Base-by-base conservation (phyloP, 192 early-diverging fungal species). In the Cetraspora pellucida region DNA sequence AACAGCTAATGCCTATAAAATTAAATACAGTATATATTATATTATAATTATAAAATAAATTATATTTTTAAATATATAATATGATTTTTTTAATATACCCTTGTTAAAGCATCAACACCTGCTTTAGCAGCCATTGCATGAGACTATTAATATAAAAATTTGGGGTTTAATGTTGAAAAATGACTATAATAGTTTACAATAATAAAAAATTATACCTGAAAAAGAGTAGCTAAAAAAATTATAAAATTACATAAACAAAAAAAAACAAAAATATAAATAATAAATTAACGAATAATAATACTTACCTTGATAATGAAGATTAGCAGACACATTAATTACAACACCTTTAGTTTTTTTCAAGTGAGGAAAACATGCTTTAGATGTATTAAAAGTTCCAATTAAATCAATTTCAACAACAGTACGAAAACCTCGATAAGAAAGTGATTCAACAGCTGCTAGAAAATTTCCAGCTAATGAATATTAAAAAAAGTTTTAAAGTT, bases 381-480 rank as follows among this genome's bases (percentile, higher is more conserved):
- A 88, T 13, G 90, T 84, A 82, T 93, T 92, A 84, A 91, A 94
- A 37, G 93, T 93, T 13, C 93, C 92, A 30, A 91, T 80, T 21
- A 89, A 81, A 81, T 91, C 88, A 65, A 89, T 89, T 52, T 88
- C 88, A 67, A 89, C 84, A 7, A 90, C 88, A 43, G 90, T 88
- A 25, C 86, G 86, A 87, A 93, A 94, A 28, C 89, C 93, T 74
- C 91, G 90, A 58, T 88, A 86, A 4, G 89, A 90, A 8, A 94
- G 80, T 31, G 85, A 76, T 59, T 91, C 87, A 37, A 86, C 88
- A 37, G 90, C 80, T 16, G 90, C 81, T 47, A 94, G 79, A 74
- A 94, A 94, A 81, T 94, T 94, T 27, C 93, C 93, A 16, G 93
- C 92, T 72, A 55, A 44, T 28, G 44, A 55, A 6, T 11, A n/a